phyloP scores from a whole-genome alignment of 2,329 filamentous ascomycete genomes.

The Nemania serpens region DNA sequence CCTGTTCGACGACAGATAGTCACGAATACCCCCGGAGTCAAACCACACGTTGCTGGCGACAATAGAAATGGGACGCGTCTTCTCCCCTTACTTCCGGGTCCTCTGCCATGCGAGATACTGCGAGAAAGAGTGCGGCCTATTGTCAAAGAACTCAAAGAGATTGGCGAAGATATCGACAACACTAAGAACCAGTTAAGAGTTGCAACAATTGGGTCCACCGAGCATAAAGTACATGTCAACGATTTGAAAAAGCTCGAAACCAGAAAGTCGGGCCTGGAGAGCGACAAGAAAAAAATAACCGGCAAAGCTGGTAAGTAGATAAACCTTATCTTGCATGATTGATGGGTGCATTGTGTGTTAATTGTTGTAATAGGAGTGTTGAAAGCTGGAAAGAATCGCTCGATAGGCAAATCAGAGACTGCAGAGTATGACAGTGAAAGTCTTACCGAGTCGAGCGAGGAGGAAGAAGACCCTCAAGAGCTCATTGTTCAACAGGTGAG shows the following conservation, averaged over 20 bases:
- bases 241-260: slow-evolving; percentile 19
- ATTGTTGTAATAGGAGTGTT: slow-evolving; percentile 12
- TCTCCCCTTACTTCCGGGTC: slow-evolving; percentile 11
- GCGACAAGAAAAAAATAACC: slow-evolving; percentile 21
- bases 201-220: slow-evolving; percentile 6
- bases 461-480: slow-evolving; percentile 24
- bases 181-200: slow-evolving; percentile 10
- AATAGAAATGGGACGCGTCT: slow-evolving; percentile 23
- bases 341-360: slow-evolving; percentile 1
- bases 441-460: slow-evolving; percentile 23
- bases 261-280: slow-evolving; percentile 16
- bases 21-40: slow-evolving; percentile 14
- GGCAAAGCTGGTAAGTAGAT: slow-evolving; percentile 19
- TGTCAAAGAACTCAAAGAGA: slow-evolving; percentile 11
- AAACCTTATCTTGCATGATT: neutral
- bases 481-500: slow-evolving; percentile 21
- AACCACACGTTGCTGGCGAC: slow-evolving; percentile 26
- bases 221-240: slow-evolving; percentile 13
- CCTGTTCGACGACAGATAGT: slow-evolving; percentile 21
- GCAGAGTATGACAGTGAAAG: slow-evolving; percentile 22
- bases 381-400: slow-evolving; percentile 14
- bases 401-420: slow-evolving; percentile 18
- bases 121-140: slow-evolving; percentile 25
- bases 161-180: slow-evolving; percentile 11
- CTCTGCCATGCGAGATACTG: slow-evolving; percentile 25